Evolutionary conservation across 345 rosid genomes (phyloP).

Genomic region (Eucalyptus rudis): DNA sequence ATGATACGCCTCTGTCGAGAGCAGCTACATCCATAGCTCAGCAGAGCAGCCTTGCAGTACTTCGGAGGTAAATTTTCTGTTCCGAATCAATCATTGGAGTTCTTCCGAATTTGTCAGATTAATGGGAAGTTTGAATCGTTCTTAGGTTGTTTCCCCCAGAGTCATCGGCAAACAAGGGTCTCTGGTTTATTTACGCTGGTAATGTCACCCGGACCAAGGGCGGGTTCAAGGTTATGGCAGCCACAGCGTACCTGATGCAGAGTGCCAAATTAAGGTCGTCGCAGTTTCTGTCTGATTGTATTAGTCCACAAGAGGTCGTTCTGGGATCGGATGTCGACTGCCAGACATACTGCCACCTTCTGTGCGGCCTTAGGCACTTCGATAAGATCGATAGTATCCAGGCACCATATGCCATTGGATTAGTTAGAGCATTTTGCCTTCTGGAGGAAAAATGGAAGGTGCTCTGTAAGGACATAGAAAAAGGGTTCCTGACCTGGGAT

Average conservation of each 20-base stretch:
- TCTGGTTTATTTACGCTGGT: slow-evolving; percentile 20
- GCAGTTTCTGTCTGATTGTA: background rate
- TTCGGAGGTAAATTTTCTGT: slow-evolving; percentile 4
- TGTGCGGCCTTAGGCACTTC: slow-evolving; percentile 25
- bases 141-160: slow-evolving; percentile 27
- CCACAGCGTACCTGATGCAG: slow-evolving; percentile 22
- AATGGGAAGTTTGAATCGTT: background rate
- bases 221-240: slow-evolving; percentile 35
- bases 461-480: slow-evolving; percentile 29
- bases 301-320: slow-evolving; percentile 25
- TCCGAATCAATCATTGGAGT: background rate
- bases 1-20: slow-evolving; percentile 23
- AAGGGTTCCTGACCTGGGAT: slow-evolving; percentile 15
- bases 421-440: slow-evolving; percentile 8
- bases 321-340: slow-evolving; percentile 18
- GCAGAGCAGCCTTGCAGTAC: slow-evolving; percentile 19
- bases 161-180: slow-evolving; percentile 9
- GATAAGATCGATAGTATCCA: slow-evolving; percentile 17
- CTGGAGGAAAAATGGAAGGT: slow-evolving; percentile 33
- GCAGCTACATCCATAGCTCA: slow-evolving; percentile 26
- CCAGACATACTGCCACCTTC: slow-evolving; percentile 40
- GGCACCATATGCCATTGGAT: slow-evolving; percentile 22
- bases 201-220: slow-evolving; percentile 18
- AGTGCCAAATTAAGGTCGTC: slow-evolving; percentile 2
- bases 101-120: background rate